Base-by-base conservation (phyloP, 2,329 filamentous ascomycete genomes). In the Teratosphaeriaceae sp. region DNA sequence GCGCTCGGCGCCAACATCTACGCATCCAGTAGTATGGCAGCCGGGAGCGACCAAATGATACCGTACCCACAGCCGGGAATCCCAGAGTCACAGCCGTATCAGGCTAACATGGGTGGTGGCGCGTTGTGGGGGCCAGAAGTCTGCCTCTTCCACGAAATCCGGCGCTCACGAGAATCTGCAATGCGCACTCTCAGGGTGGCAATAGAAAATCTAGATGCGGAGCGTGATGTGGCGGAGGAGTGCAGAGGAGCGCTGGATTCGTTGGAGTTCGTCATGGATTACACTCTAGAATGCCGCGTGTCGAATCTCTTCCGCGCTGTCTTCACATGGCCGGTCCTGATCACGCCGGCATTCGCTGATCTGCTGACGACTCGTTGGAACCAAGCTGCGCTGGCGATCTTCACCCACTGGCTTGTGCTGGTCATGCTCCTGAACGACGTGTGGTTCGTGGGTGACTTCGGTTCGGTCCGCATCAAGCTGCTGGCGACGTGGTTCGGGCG, bases 391-490 rank as follows among this genome's bases (percentile, higher is more conserved):
- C 27, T 35, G 3, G 40, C 29, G 12, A 35, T 46, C n/a, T 39
- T 38, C 13, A 20, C 40, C 4, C 44, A 46, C 23, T 46, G 44
- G 44, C 44, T 46, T 5, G 30, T 43, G 13, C 40, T 46, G 1
- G 27, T 27, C 18, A 24, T 46, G n/a, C 11, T 35, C n/a, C 11
- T 36, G 6, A 24, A 46, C 4, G 40, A 46, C 6, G 7, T 29
- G 15, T 46, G 44, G 44, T 46, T 23, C 20, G 12, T 46, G 19
- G 21, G 20, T 3, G 44, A 38, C 12, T 38, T 46, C 20, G 44
- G 44, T 60, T 22, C 16, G 5, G 34, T 5, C 21, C 16, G 34
- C 15, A 34, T 34, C 24, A 8, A 27, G 24, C 8, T 8, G 13
- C 24, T 27, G 24, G 24, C 8, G 13, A 13, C 24, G 24, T 27